phyloP scores from a whole-genome alignment of 2,329 filamentous ascomycete species.

The Bipolaris bicolor region DNA sequence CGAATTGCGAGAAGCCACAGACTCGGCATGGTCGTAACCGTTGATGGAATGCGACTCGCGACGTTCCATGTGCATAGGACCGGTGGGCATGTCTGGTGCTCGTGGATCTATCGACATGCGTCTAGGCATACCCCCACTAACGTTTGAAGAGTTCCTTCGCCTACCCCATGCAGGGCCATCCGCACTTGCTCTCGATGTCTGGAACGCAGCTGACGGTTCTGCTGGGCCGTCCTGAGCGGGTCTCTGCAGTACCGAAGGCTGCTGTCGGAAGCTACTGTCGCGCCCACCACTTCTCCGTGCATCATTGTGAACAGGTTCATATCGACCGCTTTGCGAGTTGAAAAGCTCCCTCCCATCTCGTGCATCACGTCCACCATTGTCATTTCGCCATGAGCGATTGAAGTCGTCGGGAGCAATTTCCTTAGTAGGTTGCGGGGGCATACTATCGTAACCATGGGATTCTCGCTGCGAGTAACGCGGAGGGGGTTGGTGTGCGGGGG shows the following conservation, averaged over 20 bases:
- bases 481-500: conserved; percentile 52
- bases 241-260: conserved; percentile 81
- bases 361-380: conserved; percentile 61
- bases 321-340: conserved; percentile 93
- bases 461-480: conserved; percentile 62
- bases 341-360: conserved; percentile 73
- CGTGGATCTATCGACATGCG: conserved; percentile 64
- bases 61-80: conserved; percentile 37
- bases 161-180: conserved; percentile 69
- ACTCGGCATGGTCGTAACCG: conserved; percentile 30
- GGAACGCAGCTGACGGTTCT: conserved; percentile 86
- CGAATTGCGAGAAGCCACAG: conserved; percentile 31
- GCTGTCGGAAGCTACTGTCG: conserved; percentile 73
- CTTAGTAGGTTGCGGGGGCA: conserved; percentile 64
- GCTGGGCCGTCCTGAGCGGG: conserved; percentile 69
- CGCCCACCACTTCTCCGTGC: conserved; percentile 70
- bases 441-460: conserved; percentile 61
- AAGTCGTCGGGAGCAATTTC: conserved; percentile 96
- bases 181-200: conserved; percentile 75
- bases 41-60: conserved; percentile 41
- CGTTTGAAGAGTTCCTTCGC: conserved; percentile 85
- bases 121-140: conserved; percentile 81
- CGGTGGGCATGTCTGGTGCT: conserved; percentile 46
- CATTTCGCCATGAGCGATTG: conserved; percentile 82
- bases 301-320: conserved; percentile 80